These are phyloP conservation scores for Metroxylon sagu DNA, from an alignment of 176 grass and related monocot genomes.

Conservation along the genomic window DNA sequence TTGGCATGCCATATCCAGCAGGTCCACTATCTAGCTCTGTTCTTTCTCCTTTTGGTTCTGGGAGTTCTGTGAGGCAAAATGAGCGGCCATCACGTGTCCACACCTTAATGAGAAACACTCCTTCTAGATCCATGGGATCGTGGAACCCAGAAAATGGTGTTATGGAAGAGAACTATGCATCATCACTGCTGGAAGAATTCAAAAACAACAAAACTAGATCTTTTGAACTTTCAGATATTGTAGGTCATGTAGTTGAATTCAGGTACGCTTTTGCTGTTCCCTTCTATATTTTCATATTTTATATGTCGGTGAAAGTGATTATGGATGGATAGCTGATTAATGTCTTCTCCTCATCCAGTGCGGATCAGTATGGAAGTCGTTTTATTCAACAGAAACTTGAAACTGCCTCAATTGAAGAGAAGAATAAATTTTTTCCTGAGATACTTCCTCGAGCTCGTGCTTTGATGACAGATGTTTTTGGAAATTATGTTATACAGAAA, in stretches of 20 bases:
- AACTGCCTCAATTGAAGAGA: constrained; percentile 78
- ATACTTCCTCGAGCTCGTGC: constrained; percentile 78
- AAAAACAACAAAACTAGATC: constrained; percentile 83
- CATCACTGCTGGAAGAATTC: constrained; percentile 92
- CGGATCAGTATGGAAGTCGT: constrained; percentile 92
- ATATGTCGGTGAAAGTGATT: constrained; percentile 4
- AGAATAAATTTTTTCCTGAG: constrained; percentile 86
- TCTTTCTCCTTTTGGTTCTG: constrained; percentile 40
- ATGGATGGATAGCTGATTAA: constrained; percentile 9
- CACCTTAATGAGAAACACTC: constrained; percentile 32
- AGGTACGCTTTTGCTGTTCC: constrained; percentile 41
- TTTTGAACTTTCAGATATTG: constrained; percentile 90
- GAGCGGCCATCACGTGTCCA: constrained; percentile 40
- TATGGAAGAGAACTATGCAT: constrained; percentile 51
- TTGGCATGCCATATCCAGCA: constrained; percentile 54
- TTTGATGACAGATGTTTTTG: constrained; percentile 99
- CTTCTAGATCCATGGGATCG: constrained; percentile 39
- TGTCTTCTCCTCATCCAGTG: constrained; percentile 38
- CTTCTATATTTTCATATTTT: not conserved
- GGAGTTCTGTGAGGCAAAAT: constrained; percentile 52
- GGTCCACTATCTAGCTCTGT: constrained; percentile 41
- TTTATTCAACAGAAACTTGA: constrained; percentile 99
- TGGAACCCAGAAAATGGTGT: constrained; percentile 48
- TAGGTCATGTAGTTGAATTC: constrained; percentile 83
- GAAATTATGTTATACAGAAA: constrained; percentile 99